Evolutionary conservation across 176 grass and related monocot genomes (phyloP).

Genomic region (Miscanthus lutarioriparius): DNA sequence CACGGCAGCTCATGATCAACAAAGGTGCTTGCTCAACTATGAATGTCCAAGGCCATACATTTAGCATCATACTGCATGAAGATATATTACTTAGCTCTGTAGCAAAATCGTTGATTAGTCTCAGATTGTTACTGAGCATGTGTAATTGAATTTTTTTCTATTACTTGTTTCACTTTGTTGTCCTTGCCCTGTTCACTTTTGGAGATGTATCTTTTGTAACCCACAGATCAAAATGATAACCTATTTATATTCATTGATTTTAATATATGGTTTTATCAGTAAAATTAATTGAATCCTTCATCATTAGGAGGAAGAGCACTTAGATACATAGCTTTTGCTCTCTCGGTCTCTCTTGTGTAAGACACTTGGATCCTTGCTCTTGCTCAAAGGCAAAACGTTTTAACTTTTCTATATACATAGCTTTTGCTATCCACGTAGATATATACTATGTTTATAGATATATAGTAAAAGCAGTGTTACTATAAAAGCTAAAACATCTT

Average conservation of each 20-base stretch:
- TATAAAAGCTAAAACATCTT: no score
- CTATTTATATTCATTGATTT: neutral
- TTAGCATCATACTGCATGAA: conserved; percentile 23
- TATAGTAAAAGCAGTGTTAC: no score
- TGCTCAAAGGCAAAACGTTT: no score
- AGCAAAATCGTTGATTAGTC: conserved; percentile 36
- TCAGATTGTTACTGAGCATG: neutral
- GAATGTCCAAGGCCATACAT: conserved; percentile 12
- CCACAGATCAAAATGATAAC: neutral
- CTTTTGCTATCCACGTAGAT: neutral
- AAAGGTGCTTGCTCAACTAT: conserved; percentile 1
- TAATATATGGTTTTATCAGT: neutral
- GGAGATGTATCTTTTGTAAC: neutral
- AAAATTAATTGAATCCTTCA: neutral
- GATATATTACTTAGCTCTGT: neutral
- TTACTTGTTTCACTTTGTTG: neutral
- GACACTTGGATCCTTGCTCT: neutral
- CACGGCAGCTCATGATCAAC: neutral
- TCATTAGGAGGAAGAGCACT: neutral
- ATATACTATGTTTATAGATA: neutral
- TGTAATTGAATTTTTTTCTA: neutral
- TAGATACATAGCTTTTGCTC: neutral
- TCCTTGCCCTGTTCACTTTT: neutral
- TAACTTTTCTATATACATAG: no score
- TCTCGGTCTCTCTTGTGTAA: neutral